A percentile compares a stretch with the other conserved stretches of the same genome.
phyloP scores from a whole-genome alignment of 768 basidiomycete genomes.

The Lactifluus rugatus region DNA sequence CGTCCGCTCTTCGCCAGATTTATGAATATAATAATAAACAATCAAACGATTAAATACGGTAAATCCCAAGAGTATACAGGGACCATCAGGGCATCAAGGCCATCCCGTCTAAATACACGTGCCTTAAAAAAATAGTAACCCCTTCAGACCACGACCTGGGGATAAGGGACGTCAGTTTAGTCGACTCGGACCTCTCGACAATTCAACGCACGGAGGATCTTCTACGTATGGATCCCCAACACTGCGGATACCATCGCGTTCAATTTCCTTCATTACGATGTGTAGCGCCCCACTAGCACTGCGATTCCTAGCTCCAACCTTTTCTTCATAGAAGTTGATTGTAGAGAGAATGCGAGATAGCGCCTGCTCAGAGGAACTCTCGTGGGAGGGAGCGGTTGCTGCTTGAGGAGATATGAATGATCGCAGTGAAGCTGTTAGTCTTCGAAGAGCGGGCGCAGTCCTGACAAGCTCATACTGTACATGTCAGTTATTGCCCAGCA shows the following conservation, averaged over 20 bases:
- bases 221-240: slow-evolving; percentile 28
- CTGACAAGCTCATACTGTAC: slow-evolving; percentile 57
- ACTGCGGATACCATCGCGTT: slow-evolving; percentile 47
- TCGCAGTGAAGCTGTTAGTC: slow-evolving; percentile 36
- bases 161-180: neutral
- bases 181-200: neutral
- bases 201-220: slow-evolving; percentile 39
- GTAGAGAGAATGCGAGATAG: slow-evolving; percentile 36
- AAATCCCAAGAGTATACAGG: too few species aligned
- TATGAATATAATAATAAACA: neutral
- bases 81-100: slow-evolving; percentile 19
- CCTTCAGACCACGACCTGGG: slow-evolving; percentile 15
- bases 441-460: slow-evolving; percentile 39
- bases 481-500: neutral
- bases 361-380: slow-evolving; percentile 29
- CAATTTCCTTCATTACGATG: slow-evolving; percentile 50
- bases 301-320: slow-evolving; percentile 35
- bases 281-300: slow-evolving; percentile 49
- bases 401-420: slow-evolving; percentile 21
- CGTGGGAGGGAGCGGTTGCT: slow-evolving; percentile 24
- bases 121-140: slow-evolving; percentile 9
- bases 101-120: slow-evolving; percentile 18
- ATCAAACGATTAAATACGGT: neutral
- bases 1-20: neutral
- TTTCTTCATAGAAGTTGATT: slow-evolving; percentile 44